Evolutionary conservation across 202 grass and related monocot species (phyloP), one percentile per base, ranked within the genome.

Genomic region (Carex arenaria): DNA sequence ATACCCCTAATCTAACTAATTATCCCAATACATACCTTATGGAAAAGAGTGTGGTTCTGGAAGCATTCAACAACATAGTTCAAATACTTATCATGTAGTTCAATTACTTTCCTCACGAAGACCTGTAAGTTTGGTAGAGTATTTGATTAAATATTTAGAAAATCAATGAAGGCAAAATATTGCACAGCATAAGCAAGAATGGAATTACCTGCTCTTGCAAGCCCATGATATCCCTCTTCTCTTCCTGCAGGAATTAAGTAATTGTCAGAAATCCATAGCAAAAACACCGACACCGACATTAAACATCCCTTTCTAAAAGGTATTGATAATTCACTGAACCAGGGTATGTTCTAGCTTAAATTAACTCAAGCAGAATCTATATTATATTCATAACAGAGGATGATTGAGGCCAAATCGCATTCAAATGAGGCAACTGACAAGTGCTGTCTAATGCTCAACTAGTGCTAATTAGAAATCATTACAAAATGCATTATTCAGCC

Each of bases 101-200:
- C 89, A 57, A 99, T 99, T 71, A 99, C 87, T 94, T 99, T 99
- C 85, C 96, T 89, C 31, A 99, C 89, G 47, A 99, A 99, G 73
- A 94, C 85, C 96, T 99, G 78, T 84, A 88, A 76, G 62, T 80
- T 61, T 57, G 22, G 57, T 3, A 83, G 26, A 84, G 22, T 43
- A 61, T 42, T 67, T 61, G 18, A 28, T 68, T 56, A 66, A 81
- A 93, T 66, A 85, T 83, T 79, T 5, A 52, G 18, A 52, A 6
- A 28, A 82, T 70, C 87, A 79, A n/a, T 14, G 26, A 61, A 7
- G 57, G 23, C 57, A 20, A 2, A 52, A 13, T 53, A 1, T 15
- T 5, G 1, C 36, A 12, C n/a, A 19, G 72, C 75, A 69, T 7
- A 72, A 20, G 85, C 5, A n/a, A 18, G 51, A 55, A 82, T 72